These are phyloP conservation scores for Solanum stenotomum DNA, from an alignment of 257 asterid species.

Conservation along the genomic window DNA sequence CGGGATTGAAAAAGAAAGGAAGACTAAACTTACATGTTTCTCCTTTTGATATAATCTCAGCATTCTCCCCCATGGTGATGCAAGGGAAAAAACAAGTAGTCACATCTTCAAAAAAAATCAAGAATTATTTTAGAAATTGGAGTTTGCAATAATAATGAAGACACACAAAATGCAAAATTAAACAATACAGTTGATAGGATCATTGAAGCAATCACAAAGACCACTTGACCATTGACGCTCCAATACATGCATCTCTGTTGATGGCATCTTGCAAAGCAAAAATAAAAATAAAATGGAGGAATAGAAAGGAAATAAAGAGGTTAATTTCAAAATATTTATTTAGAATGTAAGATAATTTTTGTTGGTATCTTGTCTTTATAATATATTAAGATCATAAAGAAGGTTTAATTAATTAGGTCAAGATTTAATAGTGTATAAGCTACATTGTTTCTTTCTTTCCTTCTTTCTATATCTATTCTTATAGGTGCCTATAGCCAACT, in stretches of 20 bases:
- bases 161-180: neutral
- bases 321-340: neutral
- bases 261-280: neutral
- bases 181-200: neutral
- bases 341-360: neutral
- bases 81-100: neutral
- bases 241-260: neutral
- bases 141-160: neutral
- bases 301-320: neutral
- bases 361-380: neutral
- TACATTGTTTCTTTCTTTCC: neutral
- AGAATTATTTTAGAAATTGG: neutral
- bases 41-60: neutral
- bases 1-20: neutral
- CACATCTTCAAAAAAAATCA: neutral
- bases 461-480: neutral
- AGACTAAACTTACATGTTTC: neutral
- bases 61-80: neutral
- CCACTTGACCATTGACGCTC: neutral
- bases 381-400: neutral
- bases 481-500: neutral
- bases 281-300: neutral
- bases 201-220: neutral
- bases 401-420: neutral
- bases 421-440: neutral